Evolutionary conservation across 2,329 filamentous ascomycete species (phyloP).

Genomic region (Xylariales sp.): DNA sequence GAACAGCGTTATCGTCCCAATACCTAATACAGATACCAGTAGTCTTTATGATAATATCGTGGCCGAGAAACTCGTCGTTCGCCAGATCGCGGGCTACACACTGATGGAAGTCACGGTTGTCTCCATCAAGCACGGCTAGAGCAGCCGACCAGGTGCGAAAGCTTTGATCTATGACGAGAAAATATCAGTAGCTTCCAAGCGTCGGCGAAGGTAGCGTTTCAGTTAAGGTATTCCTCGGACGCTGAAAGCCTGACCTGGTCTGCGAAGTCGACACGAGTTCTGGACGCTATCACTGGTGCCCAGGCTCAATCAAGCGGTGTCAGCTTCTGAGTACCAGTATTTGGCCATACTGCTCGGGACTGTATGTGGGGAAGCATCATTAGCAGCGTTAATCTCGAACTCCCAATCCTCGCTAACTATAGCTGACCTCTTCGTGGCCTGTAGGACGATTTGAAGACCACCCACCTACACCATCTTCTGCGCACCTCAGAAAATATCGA

Average conservation of each 20-base stretch:
- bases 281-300: too few relatives aligned
- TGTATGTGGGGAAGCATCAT: too few relatives aligned
- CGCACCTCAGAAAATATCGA: too few relatives aligned
- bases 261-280: background rate
- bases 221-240: background rate
- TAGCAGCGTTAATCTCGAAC: too few relatives aligned
- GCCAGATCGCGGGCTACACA: conserved; percentile 1
- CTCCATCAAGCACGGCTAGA: background rate
- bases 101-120: conserved; percentile 1
- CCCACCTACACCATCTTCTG: too few relatives aligned
- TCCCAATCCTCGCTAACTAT: too few relatives aligned
- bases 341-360: too few relatives aligned
- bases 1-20: background rate
- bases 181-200: background rate
- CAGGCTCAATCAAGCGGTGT: too few relatives aligned
- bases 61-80: background rate
- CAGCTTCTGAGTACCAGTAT: too few relatives aligned
- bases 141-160: background rate
- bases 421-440: too few relatives aligned
- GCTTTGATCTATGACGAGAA: background rate
- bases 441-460: too few relatives aligned
- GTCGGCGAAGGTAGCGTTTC: background rate
- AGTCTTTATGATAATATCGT: background rate
- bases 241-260: background rate
- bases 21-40: background rate